Evolutionary conservation across 2,329 filamentous ascomycete genomes (phyloP).

Genomic region (Xenoacremonium recifei): DNA sequence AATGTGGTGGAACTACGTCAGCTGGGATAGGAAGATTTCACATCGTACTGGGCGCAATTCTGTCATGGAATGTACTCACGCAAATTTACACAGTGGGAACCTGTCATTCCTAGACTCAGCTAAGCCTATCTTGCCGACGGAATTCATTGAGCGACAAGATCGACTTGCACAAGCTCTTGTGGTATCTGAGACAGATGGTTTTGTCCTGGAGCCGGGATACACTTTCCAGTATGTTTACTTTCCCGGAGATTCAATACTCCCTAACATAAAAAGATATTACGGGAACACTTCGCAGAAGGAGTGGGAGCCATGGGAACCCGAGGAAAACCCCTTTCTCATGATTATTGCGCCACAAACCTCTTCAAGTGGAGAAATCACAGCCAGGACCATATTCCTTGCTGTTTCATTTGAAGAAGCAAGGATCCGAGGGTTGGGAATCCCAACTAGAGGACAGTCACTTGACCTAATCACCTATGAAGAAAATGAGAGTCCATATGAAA

Average conservation of each 20-base stretch:
- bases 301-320: constrained; percentile 65
- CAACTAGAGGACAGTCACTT: constrained; percentile 46
- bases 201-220: constrained; percentile 62
- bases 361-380: constrained; percentile 39
- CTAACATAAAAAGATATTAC: constrained; percentile 48
- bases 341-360: constrained; percentile 48
- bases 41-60: too few species aligned
- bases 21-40: too few species aligned
- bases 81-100: too few species aligned
- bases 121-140: constrained; percentile 44
- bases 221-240: constrained; percentile 60
- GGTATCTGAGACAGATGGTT: constrained; percentile 52
- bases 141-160: constrained; percentile 55
- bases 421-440: constrained; percentile 58
- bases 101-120: constrained; percentile 51
- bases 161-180: constrained; percentile 53
- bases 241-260: not conserved
- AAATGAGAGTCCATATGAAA: constrained; percentile 62
- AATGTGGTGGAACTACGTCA: too few species aligned
- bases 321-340: constrained; percentile 64
- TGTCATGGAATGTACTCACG: too few species aligned
- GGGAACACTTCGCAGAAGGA: constrained; percentile 59
- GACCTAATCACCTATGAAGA: constrained; percentile 61
- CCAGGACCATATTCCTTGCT: constrained; percentile 57
- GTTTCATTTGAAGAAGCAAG: constrained; percentile 61